Base-by-base conservation (phyloP, 148 eudicot species). In the Chenopodium album region DNA sequence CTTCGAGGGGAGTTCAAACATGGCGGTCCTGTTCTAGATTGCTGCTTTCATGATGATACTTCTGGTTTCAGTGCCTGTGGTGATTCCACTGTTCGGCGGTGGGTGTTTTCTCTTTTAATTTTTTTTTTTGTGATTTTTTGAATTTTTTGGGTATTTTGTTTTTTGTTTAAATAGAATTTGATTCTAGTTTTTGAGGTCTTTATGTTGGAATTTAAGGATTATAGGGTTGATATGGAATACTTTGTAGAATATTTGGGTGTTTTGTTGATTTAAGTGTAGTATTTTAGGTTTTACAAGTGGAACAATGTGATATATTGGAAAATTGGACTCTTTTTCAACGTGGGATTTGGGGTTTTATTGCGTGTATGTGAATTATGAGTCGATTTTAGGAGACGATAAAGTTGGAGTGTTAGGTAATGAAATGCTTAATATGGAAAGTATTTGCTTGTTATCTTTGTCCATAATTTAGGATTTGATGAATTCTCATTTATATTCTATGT, bases 1-100 rank as follows among this genome's bases (percentile, higher is more conserved):
- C 83, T 95, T 76, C 90, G 92, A 80, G 99, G 97, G 62, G 97
- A 93, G 92, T 93, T 93, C 82, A 90, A 82, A 82, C 99, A 95
- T 74, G 97, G 92, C 22, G 98, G 94, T 73, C 87, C 98, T 2
- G 99, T 93, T 12, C 87, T 95, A n/a, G 98, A 95, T 83, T 95
- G 98, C 77, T 95, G 98, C 86, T 95, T 95, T 82, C 98, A 93
- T 69, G 98, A 95, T 63, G 98, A 95, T 69, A 87, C 94, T 32
- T 92, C 98, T 0, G 99, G 98, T 32, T 95, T 95, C 82, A 92
- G 94, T 68, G 99, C 97, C 9, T 68, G 92, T 78, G 90, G 85
- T 9, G 99, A 95, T 76, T 86, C 85, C 79, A 89, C 94, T 71
- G 99, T 95, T 50, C 84, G 99, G 83, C 88, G 99, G 98, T 93